phyloP scores from a whole-genome alignment of 106 monocot genomes.

The Dioscorea zingiberensis region DNA sequence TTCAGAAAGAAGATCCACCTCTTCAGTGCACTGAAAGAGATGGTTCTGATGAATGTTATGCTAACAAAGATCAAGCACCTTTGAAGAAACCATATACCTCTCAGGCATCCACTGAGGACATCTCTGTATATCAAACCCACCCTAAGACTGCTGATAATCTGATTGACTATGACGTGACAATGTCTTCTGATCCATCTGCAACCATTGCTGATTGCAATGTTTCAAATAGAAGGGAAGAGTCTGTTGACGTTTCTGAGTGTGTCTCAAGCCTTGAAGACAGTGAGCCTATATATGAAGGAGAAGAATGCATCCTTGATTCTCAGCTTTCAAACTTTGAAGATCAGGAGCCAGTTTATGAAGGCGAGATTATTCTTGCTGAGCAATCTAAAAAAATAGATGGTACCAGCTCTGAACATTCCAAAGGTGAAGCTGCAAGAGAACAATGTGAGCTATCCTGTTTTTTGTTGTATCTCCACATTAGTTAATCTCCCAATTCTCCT shows the following conservation, averaged over 20 bases:
- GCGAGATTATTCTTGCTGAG: constrained; percentile 77
- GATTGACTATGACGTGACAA: constrained; percentile 7
- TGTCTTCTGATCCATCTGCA: constrained; percentile 18
- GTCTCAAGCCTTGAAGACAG: constrained; percentile 28
- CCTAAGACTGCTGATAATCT: constrained; percentile 7
- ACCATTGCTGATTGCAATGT: constrained; percentile 7
- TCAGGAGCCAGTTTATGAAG: constrained; percentile 88
- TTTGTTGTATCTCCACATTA: background rate
- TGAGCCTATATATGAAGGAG: constrained; percentile 96
- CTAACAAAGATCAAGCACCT: constrained; percentile 10
- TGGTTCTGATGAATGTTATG: no score
- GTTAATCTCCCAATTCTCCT: background rate
- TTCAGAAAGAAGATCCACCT: no score
- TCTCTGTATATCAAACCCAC: constrained; percentile 15
- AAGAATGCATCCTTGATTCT: constrained; percentile 70
- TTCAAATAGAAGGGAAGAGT: constrained; percentile 19
- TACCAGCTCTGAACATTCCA: constrained; percentile 6
- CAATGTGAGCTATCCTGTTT: constrained; percentile 28
- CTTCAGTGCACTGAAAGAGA: no score
- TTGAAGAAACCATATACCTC: constrained; percentile 10
- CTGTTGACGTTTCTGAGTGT: constrained; percentile 27
- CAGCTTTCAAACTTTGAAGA: constrained; percentile 34
- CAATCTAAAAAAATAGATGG: constrained; percentile 37
- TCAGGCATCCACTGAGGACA: constrained; percentile 9
- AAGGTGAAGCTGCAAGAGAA: constrained; percentile 21